A percentile compares a stretch with the other conserved stretches of the same genome.
Evolutionary conservation across 108 stramenopile species (phyloP).

Genomic region (Cyclotella sp.): DNA sequence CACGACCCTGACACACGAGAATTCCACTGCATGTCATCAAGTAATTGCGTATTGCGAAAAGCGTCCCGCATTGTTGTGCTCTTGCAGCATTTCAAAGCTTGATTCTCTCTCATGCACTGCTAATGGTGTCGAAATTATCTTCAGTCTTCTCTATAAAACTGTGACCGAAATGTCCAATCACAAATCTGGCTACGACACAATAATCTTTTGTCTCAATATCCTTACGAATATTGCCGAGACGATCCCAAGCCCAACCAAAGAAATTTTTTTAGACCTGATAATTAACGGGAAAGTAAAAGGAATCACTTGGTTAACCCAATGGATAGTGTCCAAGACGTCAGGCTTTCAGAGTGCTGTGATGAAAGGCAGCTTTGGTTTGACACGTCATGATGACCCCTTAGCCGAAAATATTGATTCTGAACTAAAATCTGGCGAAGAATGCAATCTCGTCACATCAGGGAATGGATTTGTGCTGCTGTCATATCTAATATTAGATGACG

Average conservation of each 20-base stretch:
- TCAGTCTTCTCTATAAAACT: slow-evolving; percentile 32
- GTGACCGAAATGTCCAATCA: slow-evolving; percentile 26
- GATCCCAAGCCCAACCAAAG: slow-evolving; percentile 36
- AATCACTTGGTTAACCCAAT: slow-evolving; percentile 69
- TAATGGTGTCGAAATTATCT: slow-evolving; percentile 36
- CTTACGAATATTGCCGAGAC: slow-evolving; percentile 79
- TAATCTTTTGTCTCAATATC: slow-evolving; percentile 78
- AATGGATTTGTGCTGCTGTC: slow-evolving; percentile 85
- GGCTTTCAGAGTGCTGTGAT: slow-evolving; percentile 66
- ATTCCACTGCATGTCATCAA: slow-evolving; percentile 67
- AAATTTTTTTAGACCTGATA: slow-evolving; percentile 24
- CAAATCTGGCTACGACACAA: slow-evolving; percentile 61
- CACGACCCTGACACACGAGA: slow-evolving; percentile 84
- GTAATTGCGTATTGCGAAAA: slow-evolving; percentile 25
- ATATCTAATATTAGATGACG: slow-evolving; percentile 67
- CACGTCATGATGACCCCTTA: slow-evolving; percentile 4
- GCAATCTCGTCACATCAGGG: slow-evolving; percentile 75
- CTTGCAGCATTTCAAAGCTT: background rate
- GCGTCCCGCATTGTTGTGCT: slow-evolving; percentile 8
- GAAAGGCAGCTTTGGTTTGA: slow-evolving; percentile 57
- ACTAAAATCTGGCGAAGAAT: slow-evolving; percentile 65
- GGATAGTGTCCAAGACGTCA: slow-evolving; percentile 68
- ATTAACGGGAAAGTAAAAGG: slow-evolving; percentile 14
- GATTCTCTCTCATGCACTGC: background rate
- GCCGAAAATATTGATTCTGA: slow-evolving; percentile 35